phyloP scores from a whole-genome alignment of 2,329 filamentous ascomycete species.

The Colletotrichum lindemuthianum region DNA sequence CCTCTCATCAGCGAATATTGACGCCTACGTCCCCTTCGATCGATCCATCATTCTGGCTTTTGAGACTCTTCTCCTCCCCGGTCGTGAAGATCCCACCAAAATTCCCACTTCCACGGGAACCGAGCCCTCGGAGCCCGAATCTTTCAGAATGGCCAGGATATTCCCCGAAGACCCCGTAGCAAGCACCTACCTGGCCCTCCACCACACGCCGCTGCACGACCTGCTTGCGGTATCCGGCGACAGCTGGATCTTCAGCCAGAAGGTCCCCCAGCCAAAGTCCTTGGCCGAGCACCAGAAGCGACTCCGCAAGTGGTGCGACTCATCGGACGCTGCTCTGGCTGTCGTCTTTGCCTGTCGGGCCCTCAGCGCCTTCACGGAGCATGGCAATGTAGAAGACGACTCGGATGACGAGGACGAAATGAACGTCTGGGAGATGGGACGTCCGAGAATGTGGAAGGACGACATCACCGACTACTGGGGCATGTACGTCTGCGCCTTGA shows the following conservation, averaged over 20 bases:
- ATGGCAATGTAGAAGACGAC: slow-evolving; percentile 34
- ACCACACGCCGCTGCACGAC: slow-evolving; percentile 67
- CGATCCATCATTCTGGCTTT: slow-evolving; percentile 52
- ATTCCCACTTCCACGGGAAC: slow-evolving; percentile 38
- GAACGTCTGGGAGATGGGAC: slow-evolving; percentile 21
- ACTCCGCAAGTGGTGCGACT: slow-evolving; percentile 57
- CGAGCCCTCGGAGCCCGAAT: slow-evolving; percentile 38
- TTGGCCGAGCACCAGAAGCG: slow-evolving; percentile 59
- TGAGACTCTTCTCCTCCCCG: slow-evolving; percentile 50
- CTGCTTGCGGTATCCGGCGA: slow-evolving; percentile 68
- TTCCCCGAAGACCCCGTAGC: slow-evolving; percentile 58
- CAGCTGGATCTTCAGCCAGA: slow-evolving; percentile 67
- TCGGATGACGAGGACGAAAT: slow-evolving; percentile 17
- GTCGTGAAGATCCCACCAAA: slow-evolving; percentile 43
- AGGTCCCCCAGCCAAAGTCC: slow-evolving; percentile 54
- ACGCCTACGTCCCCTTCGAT: slow-evolving; percentile 50
- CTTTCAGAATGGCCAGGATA: slow-evolving; percentile 47
- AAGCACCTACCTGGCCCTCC: slow-evolving; percentile 65
- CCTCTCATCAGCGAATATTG: slow-evolving; percentile 49
- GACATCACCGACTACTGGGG: slow-evolving; percentile 64
- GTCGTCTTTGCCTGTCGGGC: slow-evolving; percentile 62
- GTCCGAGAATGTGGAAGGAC: slow-evolving; percentile 39
- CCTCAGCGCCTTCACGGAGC: slow-evolving; percentile 52
- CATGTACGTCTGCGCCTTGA: slow-evolving; percentile 65
- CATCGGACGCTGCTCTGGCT: slow-evolving; percentile 56